Conservation (phyloP, 768 basidiomycete genomes). For the Mrakia frigida region DNA sequence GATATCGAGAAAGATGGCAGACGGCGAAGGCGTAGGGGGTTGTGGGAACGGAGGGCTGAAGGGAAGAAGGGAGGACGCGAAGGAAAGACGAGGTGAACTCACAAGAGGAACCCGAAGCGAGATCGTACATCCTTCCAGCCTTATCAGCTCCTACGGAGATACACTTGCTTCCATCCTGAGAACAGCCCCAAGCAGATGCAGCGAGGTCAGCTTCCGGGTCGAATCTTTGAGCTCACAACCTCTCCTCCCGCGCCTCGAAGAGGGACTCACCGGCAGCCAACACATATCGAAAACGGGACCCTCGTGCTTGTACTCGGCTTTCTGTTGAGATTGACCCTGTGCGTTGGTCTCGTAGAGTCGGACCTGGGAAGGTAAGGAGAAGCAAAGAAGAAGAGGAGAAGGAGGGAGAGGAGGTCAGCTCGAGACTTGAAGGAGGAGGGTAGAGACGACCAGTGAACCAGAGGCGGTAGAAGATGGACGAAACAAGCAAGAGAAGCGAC, state of each 20-base stretch:
- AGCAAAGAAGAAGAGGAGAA: background rate
- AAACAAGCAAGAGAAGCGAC: too few species aligned
- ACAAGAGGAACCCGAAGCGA: conserved; percentile 68
- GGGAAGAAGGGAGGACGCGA: too few species aligned
- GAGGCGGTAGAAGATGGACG: too few species aligned
- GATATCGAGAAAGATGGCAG: background rate
- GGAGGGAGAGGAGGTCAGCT: conserved; percentile 3
- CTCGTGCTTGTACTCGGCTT: conserved; percentile 86
- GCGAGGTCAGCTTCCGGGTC: background rate
- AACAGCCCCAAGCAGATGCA: background rate
- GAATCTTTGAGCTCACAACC: background rate
- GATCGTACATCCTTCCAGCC: conserved; percentile 84
- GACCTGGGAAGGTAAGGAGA: background rate
- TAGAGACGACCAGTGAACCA: too few species aligned
- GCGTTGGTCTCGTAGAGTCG: conserved; percentile 77
- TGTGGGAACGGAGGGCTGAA: background rate
- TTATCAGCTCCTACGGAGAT: conserved; percentile 94
- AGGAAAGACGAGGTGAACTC: background rate
- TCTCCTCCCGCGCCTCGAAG: background rate
- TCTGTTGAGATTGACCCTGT: conserved; percentile 69
- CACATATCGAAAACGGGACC: conserved; percentile 81
- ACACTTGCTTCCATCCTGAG: conserved; percentile 79
- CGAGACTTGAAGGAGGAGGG: background rate
- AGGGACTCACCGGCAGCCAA: conserved; percentile 74
- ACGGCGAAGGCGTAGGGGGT: background rate